A percentile compares a stretch with the other conserved stretches of the same genome.
phyloP scores from a whole-genome alignment of 2,329 filamentous ascomycete species.

The Dactylellina sp. region DNA sequence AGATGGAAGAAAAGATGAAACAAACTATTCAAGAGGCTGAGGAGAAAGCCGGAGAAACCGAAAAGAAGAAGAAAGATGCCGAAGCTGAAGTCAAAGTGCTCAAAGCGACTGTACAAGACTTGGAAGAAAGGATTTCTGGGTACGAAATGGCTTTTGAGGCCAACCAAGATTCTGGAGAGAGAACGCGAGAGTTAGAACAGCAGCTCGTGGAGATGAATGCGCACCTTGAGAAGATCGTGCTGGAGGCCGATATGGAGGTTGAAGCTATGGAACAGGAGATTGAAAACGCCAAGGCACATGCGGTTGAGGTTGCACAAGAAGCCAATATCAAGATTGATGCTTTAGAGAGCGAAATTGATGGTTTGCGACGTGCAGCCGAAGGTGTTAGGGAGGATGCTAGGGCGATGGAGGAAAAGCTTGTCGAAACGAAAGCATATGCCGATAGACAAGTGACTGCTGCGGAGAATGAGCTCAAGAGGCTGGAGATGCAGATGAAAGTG shows the following conservation, averaged over 20 bases:
- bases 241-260: slow-evolving; percentile 44
- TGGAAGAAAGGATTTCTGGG: slow-evolving; percentile 33
- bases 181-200: slow-evolving; percentile 29
- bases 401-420: slow-evolving; percentile 24
- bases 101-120: slow-evolving; percentile 12
- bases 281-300: slow-evolving; percentile 44
- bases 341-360: slow-evolving; percentile 19
- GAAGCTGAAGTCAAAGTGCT: slow-evolving; percentile 10
- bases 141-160: slow-evolving; percentile 22
- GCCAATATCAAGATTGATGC: slow-evolving; percentile 39
- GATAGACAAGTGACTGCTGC: slow-evolving; percentile 36
- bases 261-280: slow-evolving; percentile 45
- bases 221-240: slow-evolving; percentile 32
- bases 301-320: slow-evolving; percentile 40
- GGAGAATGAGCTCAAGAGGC: slow-evolving; percentile 46
- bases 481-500: slow-evolving; percentile 49
- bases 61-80: slow-evolving; percentile 5
- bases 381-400: slow-evolving; percentile 13
- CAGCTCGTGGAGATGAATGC: slow-evolving; percentile 20
- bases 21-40: slow-evolving; percentile 4
- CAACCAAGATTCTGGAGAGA: slow-evolving; percentile 24
- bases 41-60: slow-evolving; percentile 9
- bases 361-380: slow-evolving; percentile 13
- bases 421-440: slow-evolving; percentile 35
- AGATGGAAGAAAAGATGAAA: slow-evolving; percentile 23